phyloP scores from a whole-genome alignment of 2,329 filamentous ascomycete genomes.

The Fusarium liriodendri region DNA sequence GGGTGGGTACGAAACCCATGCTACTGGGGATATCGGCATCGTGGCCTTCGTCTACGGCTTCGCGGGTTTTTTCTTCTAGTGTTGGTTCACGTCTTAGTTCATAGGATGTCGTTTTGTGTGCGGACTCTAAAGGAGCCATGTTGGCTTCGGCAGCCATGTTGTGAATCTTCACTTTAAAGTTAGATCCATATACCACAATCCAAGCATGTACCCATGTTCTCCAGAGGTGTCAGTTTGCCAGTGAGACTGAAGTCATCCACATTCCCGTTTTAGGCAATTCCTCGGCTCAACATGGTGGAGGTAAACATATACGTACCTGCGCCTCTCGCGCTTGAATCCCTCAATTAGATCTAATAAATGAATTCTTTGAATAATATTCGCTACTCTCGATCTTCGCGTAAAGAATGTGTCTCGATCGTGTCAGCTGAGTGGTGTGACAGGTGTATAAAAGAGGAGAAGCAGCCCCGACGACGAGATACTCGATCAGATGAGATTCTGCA shows the following conservation, averaged over 20 bases:
- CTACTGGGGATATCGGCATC: conserved; percentile 62
- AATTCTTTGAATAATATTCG: conserved; percentile 2
- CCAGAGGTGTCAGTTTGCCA: not conserved
- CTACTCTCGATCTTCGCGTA: not conserved
- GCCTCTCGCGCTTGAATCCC: conserved; percentile 8
- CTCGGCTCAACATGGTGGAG: not conserved
- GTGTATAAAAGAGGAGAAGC: not conserved
- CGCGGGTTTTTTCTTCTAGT: conserved; percentile 48
- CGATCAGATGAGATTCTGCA: conserved; percentile 4
- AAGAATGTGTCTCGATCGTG: not conserved
- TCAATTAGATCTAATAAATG: conserved; percentile 14
- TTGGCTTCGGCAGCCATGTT: conserved; percentile 27
- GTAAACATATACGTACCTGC: not conserved
- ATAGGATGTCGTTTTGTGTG: not conserved
- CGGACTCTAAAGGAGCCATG: conserved; percentile 2
- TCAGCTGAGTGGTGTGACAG: not conserved
- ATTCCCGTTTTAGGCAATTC: conserved; percentile 25
- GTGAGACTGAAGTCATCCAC: not conserved
- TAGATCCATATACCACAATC: too few relatives aligned
- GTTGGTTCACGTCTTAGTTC: conserved; percentile 40
- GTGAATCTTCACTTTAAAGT: not conserved
- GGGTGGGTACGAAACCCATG: conserved; percentile 56
- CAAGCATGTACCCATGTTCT: not conserved
- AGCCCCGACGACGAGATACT: not conserved
- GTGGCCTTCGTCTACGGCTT: conserved; percentile 58